Conservation (phyloP, 768 basidiomycete species). For the Crepidotus variabilis region DNA sequence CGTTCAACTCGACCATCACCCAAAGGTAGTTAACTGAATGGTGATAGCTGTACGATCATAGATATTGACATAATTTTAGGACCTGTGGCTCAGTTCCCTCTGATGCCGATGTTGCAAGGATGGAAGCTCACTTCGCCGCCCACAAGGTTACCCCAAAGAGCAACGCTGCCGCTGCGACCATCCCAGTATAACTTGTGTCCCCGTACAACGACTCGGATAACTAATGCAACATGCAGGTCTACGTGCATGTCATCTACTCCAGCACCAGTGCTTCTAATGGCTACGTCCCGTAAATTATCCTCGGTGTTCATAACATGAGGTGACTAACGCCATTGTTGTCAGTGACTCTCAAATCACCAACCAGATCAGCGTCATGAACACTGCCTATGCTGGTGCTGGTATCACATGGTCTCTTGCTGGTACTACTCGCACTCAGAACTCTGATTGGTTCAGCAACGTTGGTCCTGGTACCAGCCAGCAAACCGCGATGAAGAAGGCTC, state of each 20-base stretch:
- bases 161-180: conserved; percentile 11
- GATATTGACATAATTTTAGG: conserved; percentile 14
- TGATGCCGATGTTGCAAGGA: conserved; percentile 27
- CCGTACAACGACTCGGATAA: not conserved
- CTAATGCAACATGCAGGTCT: conserved; percentile 22
- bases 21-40: too few species aligned
- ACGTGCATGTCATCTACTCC: conserved; percentile 34
- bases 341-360: conserved; percentile 32
- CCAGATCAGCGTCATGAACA: conserved; percentile 41
- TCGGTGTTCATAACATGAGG: not conserved
- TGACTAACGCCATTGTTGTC: not conserved
- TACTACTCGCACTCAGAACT: conserved; percentile 40
- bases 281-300: conserved; percentile 33
- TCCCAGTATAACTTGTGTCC: conserved; percentile 13
- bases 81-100: conserved; percentile 35
- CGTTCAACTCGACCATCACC: too few species aligned
- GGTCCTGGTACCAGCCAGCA: conserved; percentile 32
- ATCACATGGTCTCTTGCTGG: conserved; percentile 36
- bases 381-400: conserved; percentile 32
- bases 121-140: conserved; percentile 38
- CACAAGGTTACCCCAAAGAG: conserved; percentile 30
- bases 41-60: too few species aligned
- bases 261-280: conserved; percentile 32
- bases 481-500: conserved; percentile 43
- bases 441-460: conserved; percentile 44